Evolutionary conservation across 208 protist species (phyloP), one percentile per base, ranked within the genome.

Genomic region (Phytomonas francai): DNA sequence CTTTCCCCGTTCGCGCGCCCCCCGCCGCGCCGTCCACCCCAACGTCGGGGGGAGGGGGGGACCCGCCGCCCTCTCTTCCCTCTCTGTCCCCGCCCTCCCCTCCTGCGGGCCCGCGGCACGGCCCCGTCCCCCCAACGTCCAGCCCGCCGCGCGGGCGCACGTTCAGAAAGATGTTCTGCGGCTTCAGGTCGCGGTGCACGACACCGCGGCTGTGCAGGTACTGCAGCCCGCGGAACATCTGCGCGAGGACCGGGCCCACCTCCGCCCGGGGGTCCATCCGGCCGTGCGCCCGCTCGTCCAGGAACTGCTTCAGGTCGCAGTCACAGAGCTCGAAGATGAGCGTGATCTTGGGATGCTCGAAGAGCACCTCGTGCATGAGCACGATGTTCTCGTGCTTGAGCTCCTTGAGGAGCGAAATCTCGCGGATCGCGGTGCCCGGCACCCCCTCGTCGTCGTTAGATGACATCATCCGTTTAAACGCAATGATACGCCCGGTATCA

Each of bases 241-340:
- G 91, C 69, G 87, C 85, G 49, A 97, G 63, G 36, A 93, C 84
- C 22, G 72, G 67, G 33, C 81, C 59, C 45, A 93, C 72, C 68
- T 93, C 85, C 7, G 65, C 63, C 31, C 87, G 62, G 1, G 81
- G 54, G 42, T 88, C 78, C 22, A 88, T 63, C 19, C 73, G n/a
- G 12, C 68, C 59, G 42, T 74, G 39, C 45, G 64, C 63, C 1
- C 83, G 74, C 25, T 66, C 71, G 42, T 98, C 95, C 67, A 99
- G 83, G 71, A 96, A 99, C 62, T 96, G 92, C 74, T 98, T 99
- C 63, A 99, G 68, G 67, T 99, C 98, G 65, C 91, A 90, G 57
- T 99, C 97, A 59, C 98, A 86, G 71, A 92, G 98, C 81, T 99
- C 98, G 66, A 99, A 99, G 9, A 99, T 97, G 59, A 99, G 81